Evolutionary conservation across 106 monocot genomes (phyloP), one percentile per base, ranked within the genome.

Genomic region (Apostasia ramifera): DNA sequence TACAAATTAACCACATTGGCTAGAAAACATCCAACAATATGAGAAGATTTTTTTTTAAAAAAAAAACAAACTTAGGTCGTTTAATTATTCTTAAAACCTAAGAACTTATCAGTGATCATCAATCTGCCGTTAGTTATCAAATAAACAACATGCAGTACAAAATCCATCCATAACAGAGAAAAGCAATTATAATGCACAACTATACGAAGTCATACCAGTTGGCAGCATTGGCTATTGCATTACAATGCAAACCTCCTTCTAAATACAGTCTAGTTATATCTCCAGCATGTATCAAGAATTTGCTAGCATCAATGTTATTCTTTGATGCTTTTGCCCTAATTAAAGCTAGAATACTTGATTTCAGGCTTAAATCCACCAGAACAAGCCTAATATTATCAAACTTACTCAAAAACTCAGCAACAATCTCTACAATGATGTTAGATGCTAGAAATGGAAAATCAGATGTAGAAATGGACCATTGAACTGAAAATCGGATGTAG

Each of bases 401-500:
- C 74, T 74, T 97, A 10, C 63, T 69, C 52, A 97, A 78, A 68
- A 87, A 84, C n/a, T 89, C 77, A 74, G 73, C 60, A 47, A 81
- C 86, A 26, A 73, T 47, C 42, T 86, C 86, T 40, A 92, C 72
- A 81, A 97, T 97, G 45, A 92, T 79, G 55, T 89, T 86, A 46
- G 95, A 97, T 68, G 95, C 95, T 70, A 80, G 86, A 11, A 81
- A 84, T 72, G 71, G 78, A 75, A n/a, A n/a, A n/a, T n/a, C n/a
- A n/a, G n/a, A n/a, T n/a, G n/a, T n/a, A n/a, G n/a, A n/a, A n/a
- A n/a, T n/a, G n/a, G n/a, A n/a, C n/a, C n/a, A 75, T 87, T 76
- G 70, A 97, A 97, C 67, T 92, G 97, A 78, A 92, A 97, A 83
- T 97, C 92, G 44, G 92, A 66, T 2, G 92, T 97, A n/a, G 97